Base-by-base conservation (phyloP, 768 basidiomycete genomes). In the Mycena chlorophos region DNA sequence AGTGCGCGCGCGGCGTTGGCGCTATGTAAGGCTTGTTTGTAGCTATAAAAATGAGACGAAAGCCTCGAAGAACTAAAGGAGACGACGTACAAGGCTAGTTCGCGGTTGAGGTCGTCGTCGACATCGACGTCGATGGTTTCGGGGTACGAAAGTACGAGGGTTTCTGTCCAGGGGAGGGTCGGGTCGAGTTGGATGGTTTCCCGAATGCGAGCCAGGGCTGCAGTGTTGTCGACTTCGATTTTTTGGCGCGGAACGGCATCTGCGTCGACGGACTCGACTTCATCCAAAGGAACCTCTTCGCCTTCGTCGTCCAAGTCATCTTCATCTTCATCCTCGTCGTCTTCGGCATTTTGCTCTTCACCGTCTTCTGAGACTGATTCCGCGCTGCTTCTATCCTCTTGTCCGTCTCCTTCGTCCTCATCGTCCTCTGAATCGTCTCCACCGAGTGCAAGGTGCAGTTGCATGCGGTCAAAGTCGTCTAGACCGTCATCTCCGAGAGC, bases 11-110 rank as follows among this genome's bases (percentile, higher is more conserved):
- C 94, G 25, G 79, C 72, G 51, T 87, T 82, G n/a, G 88, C 94
- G 37, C 86, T 75, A 57, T 94, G 87, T 0, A 98, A 77, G 3
- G 95, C 94, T 73, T 98, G 91, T 71, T 98, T 98, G 77, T 98
- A 98, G 73, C 96, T 98, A 66, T 2, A 60, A 29, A 47, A 29
- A 25, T 49, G 16, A 20, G 42, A 53, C 54, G 27, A 25, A 55
- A 20, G 51, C 13, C 38, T 27, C 30, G 37, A 56, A 25, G 19
- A 31, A 12, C 27, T 29, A 39, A 23, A 19, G 45, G 51, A 43
- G 34, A 37, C 25, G 6, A 78, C 91, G 57, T 70, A 98, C 94
- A 99, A 98, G 17, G 93, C 91, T 39, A 98, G 83, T 73, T 99
- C 97, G 55, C 97, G 89, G 63, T 91, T 89, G 23, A 99, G 78